Evolutionary conservation across 495 filamentous ascomycete genomes (phyloP), one percentile per base, ranked within the genome.

Genomic region (Hypoxylon perforatum): DNA sequence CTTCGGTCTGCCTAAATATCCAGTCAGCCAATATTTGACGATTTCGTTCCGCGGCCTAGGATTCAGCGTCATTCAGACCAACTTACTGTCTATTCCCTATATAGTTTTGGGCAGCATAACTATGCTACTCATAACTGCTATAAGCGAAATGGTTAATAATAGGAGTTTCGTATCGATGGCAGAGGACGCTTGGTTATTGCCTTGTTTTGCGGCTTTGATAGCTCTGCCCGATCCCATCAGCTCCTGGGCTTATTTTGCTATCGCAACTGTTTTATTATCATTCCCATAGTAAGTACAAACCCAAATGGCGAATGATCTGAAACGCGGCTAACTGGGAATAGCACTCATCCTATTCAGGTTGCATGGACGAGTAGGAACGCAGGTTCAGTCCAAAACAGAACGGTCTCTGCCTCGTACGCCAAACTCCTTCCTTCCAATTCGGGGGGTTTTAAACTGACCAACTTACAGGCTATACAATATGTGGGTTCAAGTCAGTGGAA

Each of bases 61-160:
- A 3, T 93, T 91, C 77, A 78, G 80, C 54, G 90, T 88, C n/a
- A 90, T 92, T 72, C 71, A 89, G 53, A 86, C 85, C 10, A 92
- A 91, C 49, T 33, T 70, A 6, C 53, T 70, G 21, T 58, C 57
- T 22, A 70, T 70, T 28, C 67, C 67, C 23, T 45, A 70, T 39
- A 23, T 70, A 41, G 35, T 70, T 39, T 39, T 52, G 3, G 62
- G 62, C 30, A 62, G 62, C 33, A 54, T 70, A 36, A 59, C 67
- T 2, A 70, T 70, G 67, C 30, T 69, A 45, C 50, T 72, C 35
- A 72, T 72, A 23, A 72, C 69, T 4, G 66, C 69, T 3, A 4
- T 69, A 0, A 72, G 69, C 33, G 69, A 72, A 41, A 57, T 72
- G 66, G 57, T 70, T 10, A 19, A 69, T 36, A 72, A 72, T 39